These are phyloP conservation scores for Passalora sequoiae DNA, from an alignment of 2,329 filamentous ascomycete genomes.

Conservation along the genomic window DNA sequence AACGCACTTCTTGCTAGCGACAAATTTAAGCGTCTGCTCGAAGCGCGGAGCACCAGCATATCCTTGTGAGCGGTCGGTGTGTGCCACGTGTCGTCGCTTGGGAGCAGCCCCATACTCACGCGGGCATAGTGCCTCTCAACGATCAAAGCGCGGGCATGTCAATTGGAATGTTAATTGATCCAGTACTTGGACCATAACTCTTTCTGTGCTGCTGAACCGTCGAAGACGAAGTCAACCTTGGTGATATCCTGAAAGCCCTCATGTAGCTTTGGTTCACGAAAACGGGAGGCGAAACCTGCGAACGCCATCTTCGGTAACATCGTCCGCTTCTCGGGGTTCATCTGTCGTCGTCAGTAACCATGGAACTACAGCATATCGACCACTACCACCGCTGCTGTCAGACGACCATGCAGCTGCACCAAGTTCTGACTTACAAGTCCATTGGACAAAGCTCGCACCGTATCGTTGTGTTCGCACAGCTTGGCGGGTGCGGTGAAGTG, in stretches of 20 bases:
- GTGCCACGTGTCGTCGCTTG: too few species aligned
- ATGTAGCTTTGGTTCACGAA: slow-evolving; percentile 61
- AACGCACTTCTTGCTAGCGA: too few species aligned
- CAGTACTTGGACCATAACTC: slow-evolving; percentile 73
- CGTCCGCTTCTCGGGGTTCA: slow-evolving; percentile 77
- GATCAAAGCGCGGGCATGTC: too few species aligned
- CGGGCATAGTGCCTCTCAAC: too few species aligned
- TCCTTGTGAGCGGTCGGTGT: too few species aligned
- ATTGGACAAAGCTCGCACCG: slow-evolving; percentile 63
- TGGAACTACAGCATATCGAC: not conserved
- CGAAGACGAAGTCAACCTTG: slow-evolving; percentile 60
- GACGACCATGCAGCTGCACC: not conserved
- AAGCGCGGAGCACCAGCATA: too few species aligned
- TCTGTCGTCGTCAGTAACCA: slow-evolving; percentile 36
- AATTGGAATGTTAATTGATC: slow-evolving; percentile 48
- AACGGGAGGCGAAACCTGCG: slow-evolving; percentile 65
- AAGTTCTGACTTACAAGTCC: slow-evolving; percentile 25
- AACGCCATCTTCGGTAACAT: slow-evolving; percentile 77
- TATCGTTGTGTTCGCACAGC: slow-evolving; percentile 80
- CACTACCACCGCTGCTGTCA: slow-evolving; percentile 10
- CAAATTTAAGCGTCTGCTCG: too few species aligned
- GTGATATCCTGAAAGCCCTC: slow-evolving; percentile 84
- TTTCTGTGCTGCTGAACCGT: slow-evolving; percentile 62
- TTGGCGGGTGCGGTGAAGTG: slow-evolving; percentile 70
- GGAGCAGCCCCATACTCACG: too few species aligned